Evolutionary conservation across 1,139 yeast genomes (phyloP), one percentile per base, ranked within the genome.

Genomic region (Suhomyces atakaporum): DNA sequence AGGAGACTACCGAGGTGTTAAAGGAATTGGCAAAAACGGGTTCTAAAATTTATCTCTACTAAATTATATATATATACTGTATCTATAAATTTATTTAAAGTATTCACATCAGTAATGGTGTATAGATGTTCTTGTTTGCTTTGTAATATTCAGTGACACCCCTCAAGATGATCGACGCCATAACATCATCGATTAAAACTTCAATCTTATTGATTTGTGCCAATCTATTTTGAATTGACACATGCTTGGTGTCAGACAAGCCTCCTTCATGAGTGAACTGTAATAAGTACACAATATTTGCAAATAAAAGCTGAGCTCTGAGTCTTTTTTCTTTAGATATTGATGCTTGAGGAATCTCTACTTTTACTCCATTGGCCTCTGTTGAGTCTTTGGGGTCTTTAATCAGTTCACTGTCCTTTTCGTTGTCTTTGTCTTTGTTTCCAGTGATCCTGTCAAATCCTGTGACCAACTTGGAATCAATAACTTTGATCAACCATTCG

Each of bases 11-110:
- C 8, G 58, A 57, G 15, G 60, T 69, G 3, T 52, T 77, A 38
- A 72, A 70, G 44, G 57, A 53, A 7, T 60, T 78, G 40, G 59
- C 74, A 5, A 59, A 60, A 27, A 48, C 57, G 5, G 75, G 78
- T 4, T 61, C 79, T 5, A 74, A 74, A 46, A 55, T 79, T 3
- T 76, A 74, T 51, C 59, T 78, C 22, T 78, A 76, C 50, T 77
- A 25, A 14, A 9, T n/a, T n/a, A n/a, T n/a, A n/a, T n/a, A n/a
- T n/a, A n/a, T n/a, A n/a, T n/a, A n/a, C n/a, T n/a, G n/a, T n/a
- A n/a, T n/a, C n/a, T n/a, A n/a, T n/a, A n/a, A n/a, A n/a, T n/a
- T n/a, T n/a, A n/a, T n/a, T n/a, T n/a, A n/a, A n/a, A 19, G 7
- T 19, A 7, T 19, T 22, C n/a, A 15, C 25, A 48, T 40, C 68